These are phyloP conservation scores for Chrysochromulina parva DNA, from an alignment of 78 protist species.

Conservation along the genomic window DNA sequence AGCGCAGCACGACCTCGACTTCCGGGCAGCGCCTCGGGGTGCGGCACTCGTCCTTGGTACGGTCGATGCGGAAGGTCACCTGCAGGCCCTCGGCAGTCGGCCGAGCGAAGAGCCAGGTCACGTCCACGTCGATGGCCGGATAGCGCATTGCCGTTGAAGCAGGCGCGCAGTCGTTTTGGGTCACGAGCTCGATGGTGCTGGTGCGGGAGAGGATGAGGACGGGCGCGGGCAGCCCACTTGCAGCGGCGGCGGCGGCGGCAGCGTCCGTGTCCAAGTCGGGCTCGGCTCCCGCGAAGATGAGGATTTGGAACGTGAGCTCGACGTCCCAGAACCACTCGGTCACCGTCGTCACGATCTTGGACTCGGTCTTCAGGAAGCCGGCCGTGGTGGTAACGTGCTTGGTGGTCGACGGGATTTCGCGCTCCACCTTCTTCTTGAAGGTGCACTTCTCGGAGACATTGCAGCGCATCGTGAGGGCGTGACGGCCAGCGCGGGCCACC, in stretches of 20 bases:
- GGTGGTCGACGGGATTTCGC: not conserved
- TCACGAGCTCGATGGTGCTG: not conserved
- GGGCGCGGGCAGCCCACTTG: not conserved
- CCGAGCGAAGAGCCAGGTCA: conserved; percentile 25
- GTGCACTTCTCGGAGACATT: not conserved
- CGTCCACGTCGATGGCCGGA: not conserved
- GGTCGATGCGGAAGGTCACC: conserved; percentile 20
- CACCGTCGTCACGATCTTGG: not conserved
- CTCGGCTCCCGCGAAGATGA: not conserved
- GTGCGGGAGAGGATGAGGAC: not conserved
- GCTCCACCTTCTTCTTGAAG: too few relatives aligned
- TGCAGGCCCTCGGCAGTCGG: not conserved
- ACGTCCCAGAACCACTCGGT: not conserved
- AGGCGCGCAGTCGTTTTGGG: not conserved
- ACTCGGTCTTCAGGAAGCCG: not conserved
- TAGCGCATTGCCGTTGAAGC: not conserved
- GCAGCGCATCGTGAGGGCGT: not conserved
- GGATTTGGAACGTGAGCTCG: not conserved
- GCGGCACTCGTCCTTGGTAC: not conserved
- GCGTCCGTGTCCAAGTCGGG: not conserved
- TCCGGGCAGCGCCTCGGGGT: conserved; percentile 42
- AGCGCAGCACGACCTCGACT: not conserved
- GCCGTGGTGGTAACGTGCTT: not conserved
- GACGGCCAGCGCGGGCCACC: not conserved
- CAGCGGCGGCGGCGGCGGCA: too few relatives aligned